Evolutionary conservation across 2,329 filamentous ascomycete genomes (phyloP), one percentile per base, ranked within the genome.

Genomic region (Clonostachys sp.): DNA sequence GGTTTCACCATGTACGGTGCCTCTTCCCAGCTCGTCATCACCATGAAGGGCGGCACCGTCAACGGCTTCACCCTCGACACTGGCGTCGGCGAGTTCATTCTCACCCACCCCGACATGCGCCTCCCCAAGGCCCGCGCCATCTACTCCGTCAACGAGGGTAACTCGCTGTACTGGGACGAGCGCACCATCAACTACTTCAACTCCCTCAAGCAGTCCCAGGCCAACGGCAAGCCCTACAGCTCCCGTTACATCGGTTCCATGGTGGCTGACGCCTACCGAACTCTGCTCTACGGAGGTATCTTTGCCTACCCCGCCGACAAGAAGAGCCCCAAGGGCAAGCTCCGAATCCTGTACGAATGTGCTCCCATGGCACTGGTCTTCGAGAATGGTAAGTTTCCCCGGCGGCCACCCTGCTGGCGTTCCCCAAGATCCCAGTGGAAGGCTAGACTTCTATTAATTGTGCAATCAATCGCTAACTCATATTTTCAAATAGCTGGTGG

Each of bases 1-100:
- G 94, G 94, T n/a, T 99, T 99, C 80, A 99, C 94, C 70, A 99
- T 99, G 94, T 99, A 99, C 72, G 94, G 94, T 63, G 94, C 94
- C 57, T 96, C 91, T 4, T 85, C 94, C 5, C 92, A 97, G 74
- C 80, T 99, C 42, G 94, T 99, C 61, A 87, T 99, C 64, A 99
- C 94, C 57, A 96, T 97, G 91, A 89, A 87, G 71, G 89, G 85
- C 56, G 89, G 91, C 54, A 81, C 73, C 52, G 94, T 99, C 70
- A 96, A 97, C 71, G 94, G 94, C 61, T 99, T 99, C 78, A 99
- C 94, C 24, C 84, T 99, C 61, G 94, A 99, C 74, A 95, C 89
- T 67, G 89, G 91, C 16, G 83, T 99, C 44, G 94, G 94, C 72
- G 94, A 99, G 78, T 99, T 99, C 76, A 99, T 99, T 71, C 81